Evolutionary conservation across 805 yeast genomes (phyloP).

Genomic region (Clavispora asparagi): DNA sequence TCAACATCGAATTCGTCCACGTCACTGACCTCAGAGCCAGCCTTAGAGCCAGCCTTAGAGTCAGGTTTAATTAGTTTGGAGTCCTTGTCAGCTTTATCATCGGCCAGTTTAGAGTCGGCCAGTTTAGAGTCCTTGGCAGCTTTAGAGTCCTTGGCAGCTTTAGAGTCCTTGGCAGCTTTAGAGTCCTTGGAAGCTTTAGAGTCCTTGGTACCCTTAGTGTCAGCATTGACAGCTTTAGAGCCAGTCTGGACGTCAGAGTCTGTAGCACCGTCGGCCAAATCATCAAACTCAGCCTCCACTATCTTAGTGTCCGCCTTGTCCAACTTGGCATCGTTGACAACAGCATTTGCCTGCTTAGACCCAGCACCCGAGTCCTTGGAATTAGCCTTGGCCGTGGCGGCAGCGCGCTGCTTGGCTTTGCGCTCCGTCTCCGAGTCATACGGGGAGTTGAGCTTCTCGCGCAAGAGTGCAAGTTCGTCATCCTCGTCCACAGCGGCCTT

Average conservation of each 20-base stretch:
- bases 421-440: not conserved
- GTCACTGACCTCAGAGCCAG: not conserved
- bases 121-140: not conserved
- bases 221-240: too few species aligned
- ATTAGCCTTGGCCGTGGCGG: not conserved
- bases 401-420: not conserved
- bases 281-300: too few species aligned
- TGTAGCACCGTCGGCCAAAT: too few species aligned
- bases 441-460: not conserved
- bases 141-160: not conserved
- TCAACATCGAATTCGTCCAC: not conserved
- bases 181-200: not conserved
- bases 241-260: too few species aligned
- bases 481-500: not conserved
- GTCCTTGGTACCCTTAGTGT: not conserved
- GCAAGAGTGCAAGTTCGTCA: not conserved
- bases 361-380: not conserved
- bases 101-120: not conserved
- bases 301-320: not conserved
- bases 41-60: not conserved
- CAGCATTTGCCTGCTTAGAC: not conserved
- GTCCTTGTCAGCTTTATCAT: too few species aligned
- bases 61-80: not conserved
- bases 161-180: not conserved
- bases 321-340: too few species aligned